These are phyloP conservation scores for Nelumbo lutea DNA, from an alignment of 164 flowering plant species.

Conservation along the genomic window DNA sequence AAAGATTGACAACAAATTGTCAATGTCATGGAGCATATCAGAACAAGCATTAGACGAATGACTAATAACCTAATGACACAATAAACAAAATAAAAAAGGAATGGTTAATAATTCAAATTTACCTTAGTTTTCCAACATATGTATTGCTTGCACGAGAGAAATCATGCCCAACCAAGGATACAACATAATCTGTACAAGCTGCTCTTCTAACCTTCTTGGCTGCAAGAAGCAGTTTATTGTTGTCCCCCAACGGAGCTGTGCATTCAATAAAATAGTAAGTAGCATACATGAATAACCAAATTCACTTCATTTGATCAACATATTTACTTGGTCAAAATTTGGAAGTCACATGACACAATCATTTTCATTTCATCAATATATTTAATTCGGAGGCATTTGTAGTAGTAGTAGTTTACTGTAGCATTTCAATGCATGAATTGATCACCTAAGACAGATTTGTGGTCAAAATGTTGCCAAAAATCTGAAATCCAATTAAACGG, in stretches of 20 bases:
- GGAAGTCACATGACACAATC: neutral
- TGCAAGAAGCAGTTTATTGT: constrained; percentile 59
- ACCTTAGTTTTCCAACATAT: constrained; percentile 74
- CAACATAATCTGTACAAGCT: constrained; percentile 51
- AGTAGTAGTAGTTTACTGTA: no score
- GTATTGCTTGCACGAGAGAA: constrained; percentile 57
- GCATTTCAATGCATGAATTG: no score
- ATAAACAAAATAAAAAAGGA: neutral
- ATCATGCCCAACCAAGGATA: constrained; percentile 58
- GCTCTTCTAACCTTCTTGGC: constrained; percentile 70
- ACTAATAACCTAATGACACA: neutral
- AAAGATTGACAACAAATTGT: constrained; percentile 3
- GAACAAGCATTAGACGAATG: neutral
- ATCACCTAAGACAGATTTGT: no score
- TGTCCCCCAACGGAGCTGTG: constrained; percentile 31
- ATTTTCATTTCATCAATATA: no score
- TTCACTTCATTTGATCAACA: neutral
- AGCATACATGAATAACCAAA: neutral
- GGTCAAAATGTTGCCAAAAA: no score
- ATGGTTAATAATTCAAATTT: constrained; percentile 6
- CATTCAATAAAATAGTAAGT: constrained; percentile 7
- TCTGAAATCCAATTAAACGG: no score
- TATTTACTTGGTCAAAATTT: neutral
- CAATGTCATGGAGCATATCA: constrained; percentile 1
- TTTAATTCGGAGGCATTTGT: no score